These are phyloP conservation scores for Primulina eburnea DNA, from an alignment of 257 asterid species.

Conservation along the genomic window DNA sequence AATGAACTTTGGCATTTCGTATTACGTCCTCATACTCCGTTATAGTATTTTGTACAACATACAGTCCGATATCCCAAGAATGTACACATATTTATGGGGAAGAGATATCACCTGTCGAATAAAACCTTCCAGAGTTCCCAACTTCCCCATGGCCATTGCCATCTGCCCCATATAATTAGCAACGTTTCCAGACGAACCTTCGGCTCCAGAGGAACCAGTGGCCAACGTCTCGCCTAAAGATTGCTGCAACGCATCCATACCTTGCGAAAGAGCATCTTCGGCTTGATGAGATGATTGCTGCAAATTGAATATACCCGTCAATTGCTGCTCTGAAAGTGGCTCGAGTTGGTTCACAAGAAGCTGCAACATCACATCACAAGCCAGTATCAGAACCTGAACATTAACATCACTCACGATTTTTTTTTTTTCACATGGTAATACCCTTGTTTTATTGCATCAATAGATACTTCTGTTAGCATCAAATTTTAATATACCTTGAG, in stretches of 20 bases:
- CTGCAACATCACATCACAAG: conserved; percentile 42
- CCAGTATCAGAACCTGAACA: conserved; percentile 18
- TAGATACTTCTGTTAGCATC: neutral
- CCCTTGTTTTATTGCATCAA: no score
- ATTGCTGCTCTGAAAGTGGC: conserved; percentile 88
- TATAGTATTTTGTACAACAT: no score
- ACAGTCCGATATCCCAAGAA: neutral
- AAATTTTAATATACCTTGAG: conserved; percentile 55
- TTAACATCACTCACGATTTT: neutral
- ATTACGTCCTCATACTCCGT: neutral
- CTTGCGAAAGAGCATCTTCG: conserved; percentile 95
- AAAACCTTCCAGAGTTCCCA: conserved; percentile 87
- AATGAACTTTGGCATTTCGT: neutral
- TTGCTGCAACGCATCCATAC: conserved; percentile 90
- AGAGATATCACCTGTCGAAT: conserved; percentile 58
- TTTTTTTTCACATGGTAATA: neutral
- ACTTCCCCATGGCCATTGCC: conserved; percentile 99
- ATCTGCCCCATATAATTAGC: conserved; percentile 96
- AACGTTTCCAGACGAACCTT: conserved; percentile 74
- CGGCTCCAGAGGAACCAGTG: conserved; percentile 56
- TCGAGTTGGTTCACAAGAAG: conserved; percentile 76
- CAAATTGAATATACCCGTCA: conserved; percentile 57
- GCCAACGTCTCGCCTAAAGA: conserved; percentile 88
- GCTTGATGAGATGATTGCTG: conserved; percentile 87
- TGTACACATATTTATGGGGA: neutral